Evolutionary conservation across 495 filamentous ascomycete genomes (phyloP).

Genomic region (Hyaloscypha hepaticicola): DNA sequence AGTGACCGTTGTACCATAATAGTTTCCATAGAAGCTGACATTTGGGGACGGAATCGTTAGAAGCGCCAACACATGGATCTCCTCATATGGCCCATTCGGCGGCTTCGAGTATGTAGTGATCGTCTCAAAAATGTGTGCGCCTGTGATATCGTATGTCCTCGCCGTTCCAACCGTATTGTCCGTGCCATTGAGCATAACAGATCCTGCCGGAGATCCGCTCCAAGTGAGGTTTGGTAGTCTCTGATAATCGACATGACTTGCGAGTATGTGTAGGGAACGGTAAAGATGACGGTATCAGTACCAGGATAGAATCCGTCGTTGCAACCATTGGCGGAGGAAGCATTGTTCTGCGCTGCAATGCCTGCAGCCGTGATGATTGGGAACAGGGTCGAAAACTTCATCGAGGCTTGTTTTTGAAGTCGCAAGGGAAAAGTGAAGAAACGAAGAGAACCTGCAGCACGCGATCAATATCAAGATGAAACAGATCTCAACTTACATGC

Average conservation of each 20-base stretch:
- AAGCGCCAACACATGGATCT: constrained; percentile 14
- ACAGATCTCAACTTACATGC: background rate
- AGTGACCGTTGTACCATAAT: constrained; percentile 18
- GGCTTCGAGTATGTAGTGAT: constrained; percentile 17
- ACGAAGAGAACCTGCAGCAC: background rate
- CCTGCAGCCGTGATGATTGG: background rate
- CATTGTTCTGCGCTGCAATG: constrained; percentile 6
- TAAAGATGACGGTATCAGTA: constrained; percentile 9
- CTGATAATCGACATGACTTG: constrained; percentile 24
- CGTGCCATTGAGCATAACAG: constrained; percentile 19
- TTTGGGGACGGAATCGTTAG: constrained; percentile 15
- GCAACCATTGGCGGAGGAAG: constrained; percentile 13
- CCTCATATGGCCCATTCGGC: constrained; percentile 16
- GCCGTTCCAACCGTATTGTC: constrained; percentile 23
- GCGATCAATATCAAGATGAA: background rate
- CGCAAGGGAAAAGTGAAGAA: background rate
- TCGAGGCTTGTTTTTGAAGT: background rate
- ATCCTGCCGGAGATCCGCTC: constrained; percentile 17
- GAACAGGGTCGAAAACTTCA: background rate
- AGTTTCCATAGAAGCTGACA: constrained; percentile 19
- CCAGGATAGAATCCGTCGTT: constrained; percentile 14
- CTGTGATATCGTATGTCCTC: constrained; percentile 13
- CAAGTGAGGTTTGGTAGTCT: constrained; percentile 16
- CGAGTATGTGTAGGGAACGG: constrained; percentile 17
- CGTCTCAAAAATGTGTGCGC: constrained; percentile 17